These are phyloP conservation scores for Botrytis sinoallii DNA, from an alignment of 2,329 filamentous ascomycete species.

Conservation along the genomic window DNA sequence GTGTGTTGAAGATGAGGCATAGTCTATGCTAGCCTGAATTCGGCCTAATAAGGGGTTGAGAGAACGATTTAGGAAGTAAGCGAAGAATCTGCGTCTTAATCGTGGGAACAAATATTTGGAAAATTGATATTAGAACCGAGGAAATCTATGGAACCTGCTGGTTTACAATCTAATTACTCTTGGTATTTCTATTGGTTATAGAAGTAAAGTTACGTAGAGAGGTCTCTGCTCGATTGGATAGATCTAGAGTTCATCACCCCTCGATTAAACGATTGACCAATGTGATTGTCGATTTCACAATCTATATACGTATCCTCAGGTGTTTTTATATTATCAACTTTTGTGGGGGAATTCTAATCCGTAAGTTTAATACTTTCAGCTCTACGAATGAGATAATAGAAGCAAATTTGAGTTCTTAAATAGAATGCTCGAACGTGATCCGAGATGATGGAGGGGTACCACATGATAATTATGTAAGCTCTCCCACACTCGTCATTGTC, in stretches of 20 bases:
- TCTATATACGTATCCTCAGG: background rate
- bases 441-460: background rate
- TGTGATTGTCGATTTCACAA: background rate
- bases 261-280: background rate
- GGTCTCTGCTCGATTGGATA: background rate
- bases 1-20: background rate
- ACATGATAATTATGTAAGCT: constrained; percentile 5
- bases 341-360: background rate
- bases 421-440: constrained; percentile 4
- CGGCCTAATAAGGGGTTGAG: background rate
- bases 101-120: background rate
- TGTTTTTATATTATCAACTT: fast-evolving
- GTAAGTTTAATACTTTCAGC: background rate
- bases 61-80: background rate
- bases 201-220: background rate
- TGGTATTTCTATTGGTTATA: background rate
- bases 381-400: background rate
- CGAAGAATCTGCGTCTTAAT: background rate
- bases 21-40: background rate
- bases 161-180: too few species aligned
- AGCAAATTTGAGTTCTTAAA: background rate
- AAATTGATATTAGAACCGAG: background rate
- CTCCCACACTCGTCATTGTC: constrained; percentile 5
- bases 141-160: fast-evolving
- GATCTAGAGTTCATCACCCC: background rate